These are phyloP conservation scores for Solidago caesia DNA, from an alignment of 129 eudicot genomes.

Conservation along the genomic window DNA sequence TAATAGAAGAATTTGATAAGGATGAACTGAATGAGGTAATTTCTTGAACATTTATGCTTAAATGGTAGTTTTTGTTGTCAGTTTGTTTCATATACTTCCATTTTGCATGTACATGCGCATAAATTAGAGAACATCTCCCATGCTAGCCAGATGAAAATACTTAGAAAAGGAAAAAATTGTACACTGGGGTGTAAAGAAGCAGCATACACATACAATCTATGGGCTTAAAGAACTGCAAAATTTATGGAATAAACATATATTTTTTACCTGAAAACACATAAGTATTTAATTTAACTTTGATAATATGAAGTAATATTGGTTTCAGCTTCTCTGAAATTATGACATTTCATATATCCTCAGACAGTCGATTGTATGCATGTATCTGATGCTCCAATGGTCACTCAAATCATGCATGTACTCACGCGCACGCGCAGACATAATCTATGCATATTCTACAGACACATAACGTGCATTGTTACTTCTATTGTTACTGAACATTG, in stretches of 20 bases:
- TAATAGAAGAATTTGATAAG: constrained; percentile 81
- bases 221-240: too few species aligned
- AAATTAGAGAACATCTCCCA: not conserved
- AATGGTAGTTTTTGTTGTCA: too few species aligned
- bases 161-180: not conserved
- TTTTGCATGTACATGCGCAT: not conserved
- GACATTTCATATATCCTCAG: too few species aligned
- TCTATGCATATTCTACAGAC: not conserved
- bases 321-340: too few species aligned
- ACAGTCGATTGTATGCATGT: not conserved
- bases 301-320: too few species aligned
- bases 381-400: not conserved
- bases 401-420: not conserved
- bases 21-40: constrained; percentile 73
- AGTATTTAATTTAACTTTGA: too few species aligned
- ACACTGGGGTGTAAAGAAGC: not conserved
- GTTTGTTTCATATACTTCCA: not conserved
- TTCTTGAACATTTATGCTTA: too few species aligned
- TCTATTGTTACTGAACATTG: not conserved
- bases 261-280: too few species aligned
- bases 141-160: not conserved
- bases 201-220: not conserved
- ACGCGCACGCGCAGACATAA: not conserved
- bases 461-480: not conserved
- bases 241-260: not conserved